A percentile compares a stretch with the other conserved stretches of the same genome.
phyloP scores from a whole-genome alignment of 1,284 basidiomycete genomes.

The Chalciporus sp. region DNA sequence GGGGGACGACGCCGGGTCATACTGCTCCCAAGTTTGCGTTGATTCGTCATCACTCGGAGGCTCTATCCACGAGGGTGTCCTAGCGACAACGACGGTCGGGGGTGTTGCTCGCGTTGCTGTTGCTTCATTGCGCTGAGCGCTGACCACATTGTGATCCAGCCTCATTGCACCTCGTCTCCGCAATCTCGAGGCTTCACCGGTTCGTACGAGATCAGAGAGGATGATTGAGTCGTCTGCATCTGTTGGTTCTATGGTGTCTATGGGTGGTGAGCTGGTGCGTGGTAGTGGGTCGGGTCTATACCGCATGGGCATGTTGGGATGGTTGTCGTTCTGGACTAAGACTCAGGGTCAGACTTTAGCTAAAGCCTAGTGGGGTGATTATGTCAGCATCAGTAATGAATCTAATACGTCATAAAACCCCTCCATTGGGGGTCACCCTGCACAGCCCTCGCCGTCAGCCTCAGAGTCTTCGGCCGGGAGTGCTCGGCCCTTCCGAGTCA shows the following conservation, averaged over 20 bases:
- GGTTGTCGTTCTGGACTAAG: conserved; percentile 24
- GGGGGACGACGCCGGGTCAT: conserved; percentile 29
- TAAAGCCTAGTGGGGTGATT: background rate
- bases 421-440: background rate
- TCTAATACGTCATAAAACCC: background rate
- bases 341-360: background rate
- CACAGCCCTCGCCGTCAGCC: no score
- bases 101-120: conserved; percentile 28
- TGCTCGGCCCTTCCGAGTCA: no score
- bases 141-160: conserved; percentile 48
- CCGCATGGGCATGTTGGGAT: conserved; percentile 33
- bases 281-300: conserved; percentile 28
- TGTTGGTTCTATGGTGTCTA: conserved; percentile 30
- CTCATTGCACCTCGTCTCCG: conserved; percentile 72
- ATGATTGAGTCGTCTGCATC: conserved; percentile 69
- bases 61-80: conserved; percentile 38
- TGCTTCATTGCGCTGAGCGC: conserved; percentile 31
- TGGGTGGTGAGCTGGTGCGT: conserved; percentile 6
- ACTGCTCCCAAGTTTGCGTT: conserved; percentile 37
- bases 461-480: no score
- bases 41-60: conserved; percentile 38
- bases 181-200: conserved; percentile 69
- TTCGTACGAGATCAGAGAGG: conserved; percentile 67
- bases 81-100: conserved; percentile 31
- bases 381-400: background rate